Base-by-base conservation (phyloP, 2,329 filamentous ascomycete genomes). In the Penicillium italicum region DNA sequence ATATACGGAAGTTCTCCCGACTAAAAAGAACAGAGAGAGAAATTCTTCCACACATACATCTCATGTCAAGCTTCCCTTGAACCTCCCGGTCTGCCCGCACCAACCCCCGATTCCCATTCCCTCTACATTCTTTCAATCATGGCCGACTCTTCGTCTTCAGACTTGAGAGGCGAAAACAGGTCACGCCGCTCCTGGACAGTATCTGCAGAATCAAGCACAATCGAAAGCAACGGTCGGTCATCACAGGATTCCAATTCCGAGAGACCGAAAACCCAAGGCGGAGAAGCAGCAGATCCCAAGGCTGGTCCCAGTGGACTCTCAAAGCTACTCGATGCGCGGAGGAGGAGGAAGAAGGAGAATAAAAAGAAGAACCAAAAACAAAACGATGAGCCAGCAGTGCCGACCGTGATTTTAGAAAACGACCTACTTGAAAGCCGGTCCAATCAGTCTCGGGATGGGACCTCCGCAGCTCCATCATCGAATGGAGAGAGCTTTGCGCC, bases 291-390 rank as follows among this genome's bases (percentile, higher is more conserved):
- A 46, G 73, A 72, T 60, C 69, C 71, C 60, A 75, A 74, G 64
- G 69, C 72, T 58, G 68, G 69, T 41, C 60, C 69, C 44, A 77
- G 74, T 61, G 78, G 80, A 50, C 76, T 85, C 59, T 79, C 81
- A 11, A 82, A 79, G 61, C 69, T 85, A 53, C 76, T 83, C 50
- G 69, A 74, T 26, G 70, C 72, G 30, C 71, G 73, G 47, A 69
- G 71, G 33, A 74, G 72, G 66, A 77, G 77, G 55, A 79, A 77
- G 55, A 79, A 77, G 61, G 77, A 79, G 62, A 69, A 65, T 30
- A 61, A 66, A 46, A 66, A 64, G 46, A 66, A 69, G 20, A 60
- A 61, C 22, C 61, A 65, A 33, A 65, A 60, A 41, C 48, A 54
- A 8, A 18, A 45, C 3, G 67, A 70, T 22, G 69, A 66, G 38